These are phyloP conservation scores for Chaetomium sp. DNA, from an alignment of 2,329 filamentous ascomycete genomes.

Conservation along the genomic window DNA sequence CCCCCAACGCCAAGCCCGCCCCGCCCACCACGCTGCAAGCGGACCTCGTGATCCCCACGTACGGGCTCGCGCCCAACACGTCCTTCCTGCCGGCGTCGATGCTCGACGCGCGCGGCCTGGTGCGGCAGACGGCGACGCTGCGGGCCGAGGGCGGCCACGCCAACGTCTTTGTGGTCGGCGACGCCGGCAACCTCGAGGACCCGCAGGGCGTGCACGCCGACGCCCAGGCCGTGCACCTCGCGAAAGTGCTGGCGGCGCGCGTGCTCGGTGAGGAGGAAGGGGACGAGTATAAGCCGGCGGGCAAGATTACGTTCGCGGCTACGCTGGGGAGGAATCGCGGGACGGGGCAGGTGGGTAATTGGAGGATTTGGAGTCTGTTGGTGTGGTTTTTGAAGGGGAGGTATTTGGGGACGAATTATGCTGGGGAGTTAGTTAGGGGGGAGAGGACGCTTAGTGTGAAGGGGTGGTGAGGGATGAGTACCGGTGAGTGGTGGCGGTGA, in stretches of 20 bases:
- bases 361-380: slow-evolving; percentile 32
- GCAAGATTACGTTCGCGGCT: slow-evolving; percentile 29
- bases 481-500: background rate
- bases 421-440: slow-evolving; percentile 26
- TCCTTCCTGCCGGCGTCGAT: slow-evolving; percentile 35
- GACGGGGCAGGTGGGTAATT: slow-evolving; percentile 36
- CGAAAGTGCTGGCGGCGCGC: slow-evolving; percentile 33
- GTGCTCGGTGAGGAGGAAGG: slow-evolving; percentile 20
- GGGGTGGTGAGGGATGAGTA: slow-evolving; percentile 25
- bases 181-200: slow-evolving; percentile 37
- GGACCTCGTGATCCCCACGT: slow-evolving; percentile 52
- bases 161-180: slow-evolving; percentile 39
- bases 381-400: slow-evolving; percentile 35
- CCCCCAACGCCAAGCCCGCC: background rate
- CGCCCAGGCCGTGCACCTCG: slow-evolving; percentile 34
- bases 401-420: slow-evolving; percentile 33
- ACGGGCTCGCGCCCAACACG: slow-evolving; percentile 50
- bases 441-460: slow-evolving; percentile 26
- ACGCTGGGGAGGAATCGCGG: slow-evolving; percentile 36
- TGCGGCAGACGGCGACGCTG: slow-evolving; percentile 34
- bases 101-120: slow-evolving; percentile 35
- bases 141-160: slow-evolving; percentile 37
- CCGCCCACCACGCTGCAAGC: slow-evolving; percentile 41
- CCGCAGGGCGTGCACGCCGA: slow-evolving; percentile 32
- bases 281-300: slow-evolving; percentile 29